Base-by-base conservation (phyloP, 192 early-diverging fungal species). In the Coemansia furcata region DNA sequence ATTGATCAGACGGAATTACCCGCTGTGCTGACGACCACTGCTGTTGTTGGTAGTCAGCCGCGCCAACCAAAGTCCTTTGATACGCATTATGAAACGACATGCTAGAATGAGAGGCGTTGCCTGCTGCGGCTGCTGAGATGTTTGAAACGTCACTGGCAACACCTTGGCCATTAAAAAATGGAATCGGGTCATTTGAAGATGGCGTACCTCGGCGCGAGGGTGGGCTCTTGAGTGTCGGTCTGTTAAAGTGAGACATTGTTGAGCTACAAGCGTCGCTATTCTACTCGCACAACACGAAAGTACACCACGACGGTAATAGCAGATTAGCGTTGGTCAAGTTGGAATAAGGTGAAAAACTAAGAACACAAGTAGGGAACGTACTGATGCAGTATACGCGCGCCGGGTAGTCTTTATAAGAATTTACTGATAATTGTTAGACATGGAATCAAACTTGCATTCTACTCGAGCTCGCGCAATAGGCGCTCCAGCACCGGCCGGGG, bases 201-300 rank as follows among this genome's bases (percentile, higher is more conserved):
- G 80, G 80, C 33, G 80, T 82, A 47, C 76, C 76, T 9, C 80
- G 67, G 26, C 80, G 80, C 63, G 72, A 65, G 19, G 80, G 80
- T 59, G 80, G 58, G 33, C 37, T 49, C 43, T 54, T 61, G n/a
- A 55, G 54, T 14, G 54, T 19, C 6, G 59, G 55, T 6, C 6
- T 32, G n/a, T 47, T 23, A 58, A 36, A 30, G 7, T 75, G 67
- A 21, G 67, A 65, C 73, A 75, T 75, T 55, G 43, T 73, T 26
- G 19, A 23, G 37, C 17, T 26, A 21, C 35, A 36, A 64, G 26
- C 40, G 11, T 63, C 26, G 33, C 58, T 39, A 60, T 23, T 39
- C 58, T 60, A 60, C 58, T 39, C 21, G 36, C 12, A 19, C 11
- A 21, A 23, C 10, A 23, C 36, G 23, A 39, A 26, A 19, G 33